Percentiles rank a stretch among this genome's conserved stretches.
These are phyloP conservation scores for Ailanthus altissimus DNA, from an alignment of 345 rosid species.

Conservation along the genomic window DNA sequence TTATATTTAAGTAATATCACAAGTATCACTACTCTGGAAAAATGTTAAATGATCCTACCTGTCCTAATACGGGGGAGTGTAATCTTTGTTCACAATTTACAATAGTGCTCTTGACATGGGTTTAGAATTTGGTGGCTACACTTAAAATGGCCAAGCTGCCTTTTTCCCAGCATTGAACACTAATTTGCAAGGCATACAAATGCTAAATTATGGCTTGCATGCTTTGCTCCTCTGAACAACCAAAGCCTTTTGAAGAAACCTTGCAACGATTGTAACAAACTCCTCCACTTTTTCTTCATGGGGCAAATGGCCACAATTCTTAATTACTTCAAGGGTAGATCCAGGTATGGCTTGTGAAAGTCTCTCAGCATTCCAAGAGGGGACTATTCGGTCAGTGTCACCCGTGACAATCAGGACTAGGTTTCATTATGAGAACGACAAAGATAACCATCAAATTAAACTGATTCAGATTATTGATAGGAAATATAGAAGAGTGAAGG, in stretches of 20 bases:
- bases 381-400: constrained; percentile 78
- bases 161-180: too few relatives aligned
- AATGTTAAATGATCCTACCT: neutral
- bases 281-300: constrained; percentile 88
- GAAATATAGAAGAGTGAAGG: neutral
- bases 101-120: neutral
- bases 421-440: constrained; percentile 12
- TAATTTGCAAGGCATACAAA: neutral
- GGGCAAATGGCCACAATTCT: constrained; percentile 87
- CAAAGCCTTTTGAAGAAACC: constrained; percentile 60
- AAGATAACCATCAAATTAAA: constrained; percentile 9
- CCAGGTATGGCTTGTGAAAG: constrained; percentile 72
- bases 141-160: neutral
- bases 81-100: neutral
- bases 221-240: constrained; percentile 37
- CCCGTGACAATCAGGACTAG: constrained; percentile 81
- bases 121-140: neutral
- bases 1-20: neutral
- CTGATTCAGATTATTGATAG: neutral
- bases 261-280: constrained; percentile 62
- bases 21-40: neutral
- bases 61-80: too few relatives aligned
- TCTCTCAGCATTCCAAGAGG: constrained; percentile 85
- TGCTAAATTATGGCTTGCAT: constrained; percentile 27
- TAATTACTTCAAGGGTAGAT: constrained; percentile 60